Conservation (phyloP, 2,329 filamentous ascomycete species). For the Botrytis fragariae region DNA sequence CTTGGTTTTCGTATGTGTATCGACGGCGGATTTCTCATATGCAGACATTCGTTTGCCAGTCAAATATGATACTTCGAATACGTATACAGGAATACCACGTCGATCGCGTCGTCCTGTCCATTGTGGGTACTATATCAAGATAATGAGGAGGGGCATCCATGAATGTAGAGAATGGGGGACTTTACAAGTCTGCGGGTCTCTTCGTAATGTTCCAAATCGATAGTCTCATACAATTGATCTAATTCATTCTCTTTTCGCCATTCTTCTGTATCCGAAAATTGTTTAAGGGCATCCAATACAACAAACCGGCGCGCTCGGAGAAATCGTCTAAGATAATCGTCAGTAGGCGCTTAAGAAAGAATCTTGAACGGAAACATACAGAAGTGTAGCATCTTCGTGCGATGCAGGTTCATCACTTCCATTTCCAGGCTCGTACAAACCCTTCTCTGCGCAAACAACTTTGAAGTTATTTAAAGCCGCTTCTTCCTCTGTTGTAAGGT, state of each 20-base stretch:
- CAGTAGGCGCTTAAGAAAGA: not conserved
- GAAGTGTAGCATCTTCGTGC: slow-evolving; percentile 70
- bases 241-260: slow-evolving; percentile 81
- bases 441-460: slow-evolving; percentile 59
- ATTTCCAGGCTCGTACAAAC: slow-evolving; percentile 54
- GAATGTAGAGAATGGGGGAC: slow-evolving; percentile 25
- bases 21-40: slow-evolving; percentile 66
- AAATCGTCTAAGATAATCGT: slow-evolving; percentile 61
- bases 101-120: slow-evolving; percentile 90
- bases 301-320: slow-evolving; percentile 81
- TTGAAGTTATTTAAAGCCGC: slow-evolving; percentile 71
- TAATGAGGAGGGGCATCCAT: slow-evolving; percentile 21
- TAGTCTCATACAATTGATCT: slow-evolving; percentile 77
- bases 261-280: slow-evolving; percentile 85
- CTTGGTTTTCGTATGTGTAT: slow-evolving; percentile 59
- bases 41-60: slow-evolving; percentile 76
- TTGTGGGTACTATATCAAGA: slow-evolving; percentile 71
- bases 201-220: slow-evolving; percentile 82
- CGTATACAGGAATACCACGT: slow-evolving; percentile 86
- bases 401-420: slow-evolving; percentile 44
- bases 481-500: slow-evolving; percentile 68
- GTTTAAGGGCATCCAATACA: slow-evolving; percentile 71
- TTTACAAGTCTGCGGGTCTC: slow-evolving; percentile 71
- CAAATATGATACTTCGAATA: slow-evolving; percentile 82
- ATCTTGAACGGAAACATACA: slow-evolving; percentile 50